Percentiles rank a stretch among this genome's conserved stretches.
These are phyloP conservation scores for Colletotrichum noveboracense DNA, from an alignment of 2,329 filamentous ascomycete genomes.

Conservation along the genomic window DNA sequence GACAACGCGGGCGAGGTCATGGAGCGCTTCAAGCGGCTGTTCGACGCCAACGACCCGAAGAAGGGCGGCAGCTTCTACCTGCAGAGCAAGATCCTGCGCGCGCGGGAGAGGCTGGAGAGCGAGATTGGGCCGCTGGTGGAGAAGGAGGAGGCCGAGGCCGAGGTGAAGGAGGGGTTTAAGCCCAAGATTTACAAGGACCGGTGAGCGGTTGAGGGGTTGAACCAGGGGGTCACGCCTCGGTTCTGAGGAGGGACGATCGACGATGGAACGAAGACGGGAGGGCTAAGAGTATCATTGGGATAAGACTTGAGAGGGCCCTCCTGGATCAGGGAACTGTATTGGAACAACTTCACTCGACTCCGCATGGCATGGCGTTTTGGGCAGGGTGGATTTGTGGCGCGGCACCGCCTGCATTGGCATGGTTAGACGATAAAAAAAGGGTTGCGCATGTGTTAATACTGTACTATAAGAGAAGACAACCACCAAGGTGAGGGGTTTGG, in stretches of 20 bases:
- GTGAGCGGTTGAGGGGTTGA: neutral
- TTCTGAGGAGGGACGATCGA: neutral
- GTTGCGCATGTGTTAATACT: slow-evolving; percentile 20
- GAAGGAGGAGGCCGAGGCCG: slow-evolving; percentile 75
- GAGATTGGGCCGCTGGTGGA: slow-evolving; percentile 78
- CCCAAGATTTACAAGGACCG: slow-evolving; percentile 91
- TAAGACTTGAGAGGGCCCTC: neutral
- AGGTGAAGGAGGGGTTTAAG: slow-evolving; percentile 86
- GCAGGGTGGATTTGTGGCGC: slow-evolving; percentile 9
- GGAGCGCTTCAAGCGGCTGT: slow-evolving; percentile 90
- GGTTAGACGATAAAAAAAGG: slow-evolving; percentile 22
- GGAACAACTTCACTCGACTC: slow-evolving; percentile 26
- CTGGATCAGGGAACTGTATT: slow-evolving; percentile 6
- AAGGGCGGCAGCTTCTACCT: slow-evolving; percentile 98
- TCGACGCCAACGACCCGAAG: slow-evolving; percentile 92
- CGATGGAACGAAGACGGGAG: neutral
- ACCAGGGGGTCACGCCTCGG: neutral
- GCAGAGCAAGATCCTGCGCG: slow-evolving; percentile 93
- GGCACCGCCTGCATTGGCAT: slow-evolving; percentile 21
- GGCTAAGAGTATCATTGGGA: neutral
- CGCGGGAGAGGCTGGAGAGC: slow-evolving; percentile 88
- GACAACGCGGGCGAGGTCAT: slow-evolving; percentile 80
- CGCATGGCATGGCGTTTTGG: slow-evolving; percentile 26
- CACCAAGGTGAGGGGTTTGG: neutral
- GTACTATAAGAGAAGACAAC: slow-evolving; percentile 11